Conservation (phyloP, 116 monocot genomes). For the Cymodocea nodosa region DNA sequence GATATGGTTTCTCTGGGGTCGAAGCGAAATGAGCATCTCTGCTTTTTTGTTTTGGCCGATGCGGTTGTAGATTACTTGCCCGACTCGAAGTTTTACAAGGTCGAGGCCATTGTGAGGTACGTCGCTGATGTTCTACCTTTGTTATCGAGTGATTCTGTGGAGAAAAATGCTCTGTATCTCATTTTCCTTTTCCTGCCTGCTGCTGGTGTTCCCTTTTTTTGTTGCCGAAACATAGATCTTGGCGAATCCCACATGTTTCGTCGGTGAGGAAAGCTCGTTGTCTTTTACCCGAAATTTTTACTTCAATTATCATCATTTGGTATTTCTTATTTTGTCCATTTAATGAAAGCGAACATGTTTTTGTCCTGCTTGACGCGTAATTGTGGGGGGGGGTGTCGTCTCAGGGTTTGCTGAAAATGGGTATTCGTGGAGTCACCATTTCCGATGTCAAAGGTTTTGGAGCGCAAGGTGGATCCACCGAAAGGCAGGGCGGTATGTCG, state of each 20-base stretch:
- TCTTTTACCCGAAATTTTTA: background rate
- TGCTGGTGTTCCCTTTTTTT: background rate
- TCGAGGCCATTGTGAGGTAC: conserved; percentile 76
- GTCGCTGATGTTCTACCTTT: too few relatives aligned
- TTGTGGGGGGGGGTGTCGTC: background rate
- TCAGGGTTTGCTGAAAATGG: conserved; percentile 69
- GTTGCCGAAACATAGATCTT: conserved; percentile 32
- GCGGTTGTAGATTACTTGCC: conserved; percentile 31
- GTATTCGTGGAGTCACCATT: conserved; percentile 72
- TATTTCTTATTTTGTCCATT: too few relatives aligned
- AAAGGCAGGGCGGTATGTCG: conserved; percentile 58
- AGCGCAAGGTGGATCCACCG: conserved; percentile 63
- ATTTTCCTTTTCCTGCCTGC: background rate
- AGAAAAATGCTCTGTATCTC: too few relatives aligned
- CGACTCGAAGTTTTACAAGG: conserved; percentile 58
- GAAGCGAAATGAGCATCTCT: too few relatives aligned
- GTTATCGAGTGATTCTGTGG: too few relatives aligned
- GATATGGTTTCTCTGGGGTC: too few relatives aligned
- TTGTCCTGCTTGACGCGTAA: too few relatives aligned
- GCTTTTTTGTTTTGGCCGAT: too few relatives aligned
- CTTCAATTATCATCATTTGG: background rate
- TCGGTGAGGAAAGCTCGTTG: conserved; percentile 20
- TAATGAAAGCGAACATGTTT: too few relatives aligned
- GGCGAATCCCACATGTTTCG: conserved; percentile 68
- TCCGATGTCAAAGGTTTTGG: conserved; percentile 84